These are phyloP conservation scores for Galerina marginata DNA, from an alignment of 768 basidiomycete species.

Conservation along the genomic window DNA sequence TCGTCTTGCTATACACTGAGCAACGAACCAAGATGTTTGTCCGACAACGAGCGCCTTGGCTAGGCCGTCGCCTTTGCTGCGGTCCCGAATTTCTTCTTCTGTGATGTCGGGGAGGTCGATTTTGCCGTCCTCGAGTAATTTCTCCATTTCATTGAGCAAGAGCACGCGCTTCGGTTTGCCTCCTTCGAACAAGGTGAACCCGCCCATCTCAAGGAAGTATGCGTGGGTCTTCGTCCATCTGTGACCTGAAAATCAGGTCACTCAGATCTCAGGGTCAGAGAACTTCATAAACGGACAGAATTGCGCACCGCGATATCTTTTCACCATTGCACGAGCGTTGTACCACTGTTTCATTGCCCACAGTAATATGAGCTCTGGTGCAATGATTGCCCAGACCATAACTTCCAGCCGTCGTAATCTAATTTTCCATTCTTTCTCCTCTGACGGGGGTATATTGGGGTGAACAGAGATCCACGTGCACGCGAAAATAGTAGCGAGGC, in stretches of 20 bases:
- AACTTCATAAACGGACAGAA: no score
- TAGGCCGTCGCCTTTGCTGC: conserved; percentile 34
- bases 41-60: conserved; percentile 34
- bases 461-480: conserved; percentile 12
- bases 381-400: conserved; percentile 7
- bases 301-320: not conserved
- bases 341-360: conserved; percentile 13
- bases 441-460: conserved; percentile 1
- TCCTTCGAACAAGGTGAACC: conserved; percentile 3
- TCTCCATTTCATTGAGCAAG: conserved; percentile 9
- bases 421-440: not conserved
- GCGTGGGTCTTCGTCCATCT: conserved; percentile 12
- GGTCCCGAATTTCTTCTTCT: conserved; percentile 20
- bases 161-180: not conserved
- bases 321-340: not conserved
- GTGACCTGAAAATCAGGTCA: not conserved
- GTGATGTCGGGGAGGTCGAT: conserved; percentile 16
- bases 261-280: not conserved
- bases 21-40: conserved; percentile 39
- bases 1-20: conserved; percentile 30
- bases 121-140: conserved; percentile 7
- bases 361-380: conserved; percentile 6
- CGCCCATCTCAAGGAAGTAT: conserved; percentile 15
- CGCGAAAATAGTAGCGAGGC: conserved; percentile 11
- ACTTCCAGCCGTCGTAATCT: not conserved